Evolutionary conservation across 2,329 filamentous ascomycete species (phyloP).

Genomic region (Grosmannia serpens): DNA sequence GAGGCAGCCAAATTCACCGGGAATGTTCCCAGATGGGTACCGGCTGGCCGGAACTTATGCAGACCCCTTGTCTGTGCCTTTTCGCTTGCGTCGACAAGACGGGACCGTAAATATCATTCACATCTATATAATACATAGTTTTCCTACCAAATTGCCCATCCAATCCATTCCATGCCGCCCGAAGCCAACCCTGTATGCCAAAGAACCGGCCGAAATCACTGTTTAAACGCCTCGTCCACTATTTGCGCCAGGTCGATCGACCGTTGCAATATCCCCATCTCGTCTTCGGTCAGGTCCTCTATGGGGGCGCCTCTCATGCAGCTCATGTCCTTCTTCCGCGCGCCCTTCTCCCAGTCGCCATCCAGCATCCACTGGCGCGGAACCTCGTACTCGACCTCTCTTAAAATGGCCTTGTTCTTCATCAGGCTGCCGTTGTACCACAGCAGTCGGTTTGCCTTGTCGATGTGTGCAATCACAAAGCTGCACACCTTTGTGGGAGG

Average conservation of each 20-base stretch:
- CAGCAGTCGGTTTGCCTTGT: not conserved
- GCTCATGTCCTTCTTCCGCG: conserved; percentile 1
- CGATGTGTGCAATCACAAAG: conserved; percentile 2
- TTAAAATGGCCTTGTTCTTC: conserved; percentile 1
- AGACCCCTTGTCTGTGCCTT: not conserved
- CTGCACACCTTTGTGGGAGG: not conserved
- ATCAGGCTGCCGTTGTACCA: conserved; percentile 4
- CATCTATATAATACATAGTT: not conserved
- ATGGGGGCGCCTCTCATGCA: not conserved
- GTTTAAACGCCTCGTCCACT: not conserved
- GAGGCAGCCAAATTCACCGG: no score
- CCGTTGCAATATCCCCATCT: not conserved
- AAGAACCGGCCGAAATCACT: not conserved
- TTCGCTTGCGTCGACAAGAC: not conserved
- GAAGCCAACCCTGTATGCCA: not conserved
- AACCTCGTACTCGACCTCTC: not conserved
- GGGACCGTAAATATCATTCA: not conserved
- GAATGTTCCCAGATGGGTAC: not conserved
- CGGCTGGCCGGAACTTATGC: not conserved
- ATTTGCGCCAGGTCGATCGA: not conserved
- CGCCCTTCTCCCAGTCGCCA: not conserved
- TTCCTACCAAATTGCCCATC: not conserved
- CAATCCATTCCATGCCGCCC: not conserved
- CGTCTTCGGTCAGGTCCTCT: not conserved
- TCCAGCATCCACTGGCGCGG: conserved; percentile 2